Evolutionary conservation across 305 asterid species (phyloP).

Genomic region (Rubia tinctorum): DNA sequence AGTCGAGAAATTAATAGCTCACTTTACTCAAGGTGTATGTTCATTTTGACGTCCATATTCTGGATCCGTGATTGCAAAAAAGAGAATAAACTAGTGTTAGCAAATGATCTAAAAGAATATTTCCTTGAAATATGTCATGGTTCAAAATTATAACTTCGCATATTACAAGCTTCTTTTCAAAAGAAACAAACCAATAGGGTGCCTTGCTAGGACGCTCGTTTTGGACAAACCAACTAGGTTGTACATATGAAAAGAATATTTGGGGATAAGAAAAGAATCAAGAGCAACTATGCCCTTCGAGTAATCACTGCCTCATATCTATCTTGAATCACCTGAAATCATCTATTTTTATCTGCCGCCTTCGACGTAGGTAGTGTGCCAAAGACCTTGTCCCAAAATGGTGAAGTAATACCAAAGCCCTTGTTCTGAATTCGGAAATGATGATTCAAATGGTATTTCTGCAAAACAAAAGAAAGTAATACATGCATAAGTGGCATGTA

Average conservation of each 20-base stretch:
- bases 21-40: too few species aligned
- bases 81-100: too few species aligned
- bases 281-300: neutral
- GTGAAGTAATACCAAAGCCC: slow-evolving; percentile 91
- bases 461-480: slow-evolving; percentile 27
- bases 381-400: slow-evolving; percentile 86
- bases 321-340: slow-evolving; percentile 6
- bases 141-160: neutral
- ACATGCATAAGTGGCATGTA: slow-evolving; percentile 11
- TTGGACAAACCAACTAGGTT: neutral
- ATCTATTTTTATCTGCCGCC: slow-evolving; percentile 46
- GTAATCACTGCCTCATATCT: neutral
- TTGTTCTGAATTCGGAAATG: slow-evolving; percentile 85
- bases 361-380: slow-evolving; percentile 71
- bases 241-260: slow-evolving; percentile 3
- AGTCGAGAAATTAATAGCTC: too few species aligned
- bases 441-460: slow-evolving; percentile 93
- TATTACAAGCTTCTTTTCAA: neutral
- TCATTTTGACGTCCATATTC: too few species aligned
- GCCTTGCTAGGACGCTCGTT: neutral
- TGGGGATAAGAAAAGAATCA: neutral
- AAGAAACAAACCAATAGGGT: neutral
- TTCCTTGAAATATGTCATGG: neutral
- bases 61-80: too few species aligned
- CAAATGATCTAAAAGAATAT: neutral